Conservation (phyloP, 495 filamentous ascomycete genomes). For the Gamarada debralockiae region DNA sequence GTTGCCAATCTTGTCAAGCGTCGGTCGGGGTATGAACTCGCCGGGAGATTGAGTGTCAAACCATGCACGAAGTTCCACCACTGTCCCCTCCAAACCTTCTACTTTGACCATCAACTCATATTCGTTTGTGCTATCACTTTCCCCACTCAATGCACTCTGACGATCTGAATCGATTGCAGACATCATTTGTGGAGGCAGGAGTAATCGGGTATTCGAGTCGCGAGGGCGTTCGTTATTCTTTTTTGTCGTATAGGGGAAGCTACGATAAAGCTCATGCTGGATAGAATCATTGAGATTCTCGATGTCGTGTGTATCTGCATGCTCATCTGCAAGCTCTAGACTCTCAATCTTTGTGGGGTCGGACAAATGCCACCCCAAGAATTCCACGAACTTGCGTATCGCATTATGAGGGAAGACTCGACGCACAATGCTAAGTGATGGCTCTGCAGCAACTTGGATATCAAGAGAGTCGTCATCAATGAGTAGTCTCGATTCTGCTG, state of each 20-base stretch:
- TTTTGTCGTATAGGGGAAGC: no score
- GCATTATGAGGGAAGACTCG: neutral
- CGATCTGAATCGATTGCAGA: neutral
- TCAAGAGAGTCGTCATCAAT: no score
- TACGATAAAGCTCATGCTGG: no score
- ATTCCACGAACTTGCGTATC: neutral
- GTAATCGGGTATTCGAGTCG: no score
- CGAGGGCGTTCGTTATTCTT: no score
- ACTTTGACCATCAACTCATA: neutral
- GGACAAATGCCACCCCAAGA: neutral
- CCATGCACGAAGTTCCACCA: neutral
- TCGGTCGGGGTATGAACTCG: neutral
- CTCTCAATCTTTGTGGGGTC: no score
- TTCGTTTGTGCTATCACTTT: neutral
- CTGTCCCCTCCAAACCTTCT: neutral
- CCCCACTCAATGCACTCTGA: neutral
- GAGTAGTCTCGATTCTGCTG: no score
- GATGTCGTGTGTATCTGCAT: neutral
- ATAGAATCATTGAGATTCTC: no score
- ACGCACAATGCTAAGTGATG: neutral
- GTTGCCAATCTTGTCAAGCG: slow-evolving; percentile 1
- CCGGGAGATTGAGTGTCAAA: slow-evolving; percentile 1
- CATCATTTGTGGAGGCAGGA: neutral
- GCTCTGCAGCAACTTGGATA: no score
- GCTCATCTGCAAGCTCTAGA: no score